Conservation (phyloP, 176 grass and related monocot genomes). For the Secale cereale region DNA sequence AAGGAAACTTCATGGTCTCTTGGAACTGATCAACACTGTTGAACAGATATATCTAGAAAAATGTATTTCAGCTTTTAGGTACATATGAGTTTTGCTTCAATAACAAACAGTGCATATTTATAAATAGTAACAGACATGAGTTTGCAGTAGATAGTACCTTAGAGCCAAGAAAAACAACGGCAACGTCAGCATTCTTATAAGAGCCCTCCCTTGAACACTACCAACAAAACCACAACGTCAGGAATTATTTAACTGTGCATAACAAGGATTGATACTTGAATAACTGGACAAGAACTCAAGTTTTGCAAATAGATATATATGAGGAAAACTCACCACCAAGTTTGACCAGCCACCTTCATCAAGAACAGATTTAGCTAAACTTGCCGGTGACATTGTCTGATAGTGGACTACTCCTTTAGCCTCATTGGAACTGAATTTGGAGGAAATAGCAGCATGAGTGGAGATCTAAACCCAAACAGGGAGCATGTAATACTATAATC, state of each 20-base stretch:
- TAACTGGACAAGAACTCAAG: not conserved
- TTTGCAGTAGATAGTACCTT: constrained; percentile 50
- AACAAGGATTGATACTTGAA: not conserved
- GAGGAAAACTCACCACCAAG: constrained; percentile 57
- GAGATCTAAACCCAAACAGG: not conserved
- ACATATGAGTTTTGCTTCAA: not conserved
- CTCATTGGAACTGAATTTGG: constrained; percentile 46
- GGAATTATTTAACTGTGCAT: not conserved
- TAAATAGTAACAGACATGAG: not conserved
- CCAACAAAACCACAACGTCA: constrained; percentile 11
- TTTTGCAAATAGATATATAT: constrained; percentile 3
- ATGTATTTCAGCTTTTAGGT: not conserved
- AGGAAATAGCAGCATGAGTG: not conserved
- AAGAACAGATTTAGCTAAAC: constrained; percentile 70
- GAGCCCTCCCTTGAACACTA: constrained; percentile 62
- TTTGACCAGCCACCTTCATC: constrained; percentile 91
- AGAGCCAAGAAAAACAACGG: constrained; percentile 76
- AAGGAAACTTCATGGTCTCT: not conserved
- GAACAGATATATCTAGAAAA: not conserved
- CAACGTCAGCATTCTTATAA: constrained; percentile 59
- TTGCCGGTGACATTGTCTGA: constrained; percentile 60
- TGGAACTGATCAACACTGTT: not conserved
- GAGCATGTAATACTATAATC: not conserved
- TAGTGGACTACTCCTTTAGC: constrained; percentile 72
- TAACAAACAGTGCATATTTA: not conserved